phyloP scores from a whole-genome alignment of 2,329 filamentous ascomycete genomes.

The Aspergillus thermomutatus region DNA sequence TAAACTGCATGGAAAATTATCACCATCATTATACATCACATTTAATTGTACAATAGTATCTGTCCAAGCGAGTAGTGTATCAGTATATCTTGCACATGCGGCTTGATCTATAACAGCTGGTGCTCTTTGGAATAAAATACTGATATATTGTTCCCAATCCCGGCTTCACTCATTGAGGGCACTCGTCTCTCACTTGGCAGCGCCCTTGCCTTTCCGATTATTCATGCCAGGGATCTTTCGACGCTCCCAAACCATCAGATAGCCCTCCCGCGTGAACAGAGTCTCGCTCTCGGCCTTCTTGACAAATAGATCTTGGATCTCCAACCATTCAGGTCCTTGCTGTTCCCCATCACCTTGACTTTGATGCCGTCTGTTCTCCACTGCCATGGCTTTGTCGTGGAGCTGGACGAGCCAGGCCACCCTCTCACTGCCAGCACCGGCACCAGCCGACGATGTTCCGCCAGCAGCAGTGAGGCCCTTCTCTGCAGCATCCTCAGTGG shows the following conservation, averaged over 20 bases:
- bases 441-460: constrained; percentile 50
- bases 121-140: not conserved
- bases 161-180: not conserved
- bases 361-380: constrained; percentile 33
- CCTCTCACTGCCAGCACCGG: constrained; percentile 85
- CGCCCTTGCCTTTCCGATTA: constrained; percentile 39
- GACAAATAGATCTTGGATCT: constrained; percentile 90
- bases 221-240: constrained; percentile 50
- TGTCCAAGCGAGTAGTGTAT: not conserved
- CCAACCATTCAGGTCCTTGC: constrained; percentile 75
- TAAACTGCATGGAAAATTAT: not conserved
- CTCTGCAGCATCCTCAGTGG: constrained; percentile 39
- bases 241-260: constrained; percentile 94
- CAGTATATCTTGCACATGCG: not conserved
- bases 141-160: not conserved
- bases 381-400: constrained; percentile 64
- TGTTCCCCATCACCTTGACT: constrained; percentile 24
- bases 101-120: not conserved
- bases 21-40: not conserved
- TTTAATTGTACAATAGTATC: not conserved
- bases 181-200: constrained; percentile 12
- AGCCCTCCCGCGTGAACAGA: constrained; percentile 88
- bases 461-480: constrained; percentile 38
- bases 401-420: constrained; percentile 96
- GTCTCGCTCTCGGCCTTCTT: constrained; percentile 85